Evolutionary conservation across 129 eudicot species (phyloP).

Genomic region (Tanacetum coccineum): DNA sequence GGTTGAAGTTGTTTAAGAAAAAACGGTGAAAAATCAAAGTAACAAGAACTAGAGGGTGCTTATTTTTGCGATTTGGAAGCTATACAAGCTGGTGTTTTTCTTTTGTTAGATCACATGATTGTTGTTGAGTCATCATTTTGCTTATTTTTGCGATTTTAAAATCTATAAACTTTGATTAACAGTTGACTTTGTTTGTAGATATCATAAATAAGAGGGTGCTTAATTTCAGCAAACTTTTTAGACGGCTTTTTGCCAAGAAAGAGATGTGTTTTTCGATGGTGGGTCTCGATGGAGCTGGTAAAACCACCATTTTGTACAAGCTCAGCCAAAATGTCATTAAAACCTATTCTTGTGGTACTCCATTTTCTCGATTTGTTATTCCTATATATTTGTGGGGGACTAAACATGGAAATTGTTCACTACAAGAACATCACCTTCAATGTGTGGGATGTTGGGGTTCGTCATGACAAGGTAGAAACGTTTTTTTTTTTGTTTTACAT

Average conservation of each 20-base stretch:
- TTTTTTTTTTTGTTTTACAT: background rate
- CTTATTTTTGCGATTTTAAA: background rate
- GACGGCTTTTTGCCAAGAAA: slow-evolving; percentile 95
- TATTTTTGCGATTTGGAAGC: no score
- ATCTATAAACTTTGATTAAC: background rate
- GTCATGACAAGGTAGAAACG: slow-evolving; percentile 75
- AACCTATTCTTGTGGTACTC: slow-evolving; percentile 82
- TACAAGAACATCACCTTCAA: slow-evolving; percentile 99
- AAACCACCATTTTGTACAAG: slow-evolving; percentile 94
- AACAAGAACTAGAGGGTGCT: no score
- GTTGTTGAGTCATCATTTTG: background rate
- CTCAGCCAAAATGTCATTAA: slow-evolving; percentile 94
- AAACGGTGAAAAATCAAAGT: no score
- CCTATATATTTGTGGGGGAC: slow-evolving; percentile 43
- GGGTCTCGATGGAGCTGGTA: slow-evolving; percentile 99
- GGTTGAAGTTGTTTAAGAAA: no score
- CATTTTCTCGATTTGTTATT: background rate
- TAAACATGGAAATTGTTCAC: slow-evolving; percentile 90
- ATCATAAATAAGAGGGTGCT: slow-evolving; percentile 74
- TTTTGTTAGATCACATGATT: no score
- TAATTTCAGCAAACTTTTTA: slow-evolving; percentile 80
- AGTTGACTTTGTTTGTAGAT: slow-evolving; percentile 26
- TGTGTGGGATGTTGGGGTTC: slow-evolving; percentile 99
- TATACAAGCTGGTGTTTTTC: no score
- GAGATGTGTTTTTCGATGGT: slow-evolving; percentile 96